A percentile compares a stretch with the other conserved stretches of the same genome.
These are phyloP conservation scores for Cynanchum wilfordii DNA, from an alignment of 257 asterid species.

Conservation along the genomic window DNA sequence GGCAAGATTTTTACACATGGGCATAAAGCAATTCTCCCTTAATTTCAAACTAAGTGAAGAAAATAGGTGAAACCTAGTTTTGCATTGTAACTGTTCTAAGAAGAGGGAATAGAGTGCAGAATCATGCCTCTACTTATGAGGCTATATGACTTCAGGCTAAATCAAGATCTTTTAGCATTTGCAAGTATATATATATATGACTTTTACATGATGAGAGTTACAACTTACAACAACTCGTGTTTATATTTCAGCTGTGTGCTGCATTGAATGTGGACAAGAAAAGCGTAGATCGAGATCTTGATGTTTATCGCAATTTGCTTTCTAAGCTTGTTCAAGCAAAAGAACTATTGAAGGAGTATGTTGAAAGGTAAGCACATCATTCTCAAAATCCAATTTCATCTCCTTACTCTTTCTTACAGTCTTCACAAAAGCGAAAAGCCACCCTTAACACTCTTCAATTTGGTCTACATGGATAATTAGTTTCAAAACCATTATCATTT, in stretches of 20 bases:
- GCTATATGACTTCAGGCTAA: no score
- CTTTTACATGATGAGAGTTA: not conserved
- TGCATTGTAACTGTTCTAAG: not conserved
- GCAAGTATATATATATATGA: not conserved
- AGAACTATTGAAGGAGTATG: slow-evolving; percentile 83
- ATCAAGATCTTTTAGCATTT: not conserved
- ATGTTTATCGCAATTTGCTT: slow-evolving; percentile 88
- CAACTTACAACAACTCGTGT: slow-evolving; percentile 18
- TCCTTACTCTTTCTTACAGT: not conserved
- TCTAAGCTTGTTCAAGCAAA: slow-evolving; percentile 98
- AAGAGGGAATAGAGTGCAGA: not conserved
- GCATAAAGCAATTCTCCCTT: not conserved
- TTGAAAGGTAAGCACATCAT: slow-evolving; percentile 60
- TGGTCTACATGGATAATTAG: not conserved
- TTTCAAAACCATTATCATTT: not conserved
- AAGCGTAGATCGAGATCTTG: slow-evolving; percentile 95
- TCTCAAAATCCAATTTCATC: slow-evolving; percentile 3
- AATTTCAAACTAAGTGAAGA: not conserved
- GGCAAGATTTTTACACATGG: not conserved
- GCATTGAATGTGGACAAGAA: slow-evolving; percentile 81
- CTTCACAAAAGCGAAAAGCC: not conserved
- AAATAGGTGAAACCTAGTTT: not conserved
- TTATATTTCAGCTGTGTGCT: slow-evolving; percentile 68
- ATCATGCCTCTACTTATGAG: not conserved
- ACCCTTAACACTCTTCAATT: not conserved